These are phyloP conservation scores for Globisporangium cystogenes DNA, from an alignment of 352 stramenopile species.

Conservation along the genomic window DNA sequence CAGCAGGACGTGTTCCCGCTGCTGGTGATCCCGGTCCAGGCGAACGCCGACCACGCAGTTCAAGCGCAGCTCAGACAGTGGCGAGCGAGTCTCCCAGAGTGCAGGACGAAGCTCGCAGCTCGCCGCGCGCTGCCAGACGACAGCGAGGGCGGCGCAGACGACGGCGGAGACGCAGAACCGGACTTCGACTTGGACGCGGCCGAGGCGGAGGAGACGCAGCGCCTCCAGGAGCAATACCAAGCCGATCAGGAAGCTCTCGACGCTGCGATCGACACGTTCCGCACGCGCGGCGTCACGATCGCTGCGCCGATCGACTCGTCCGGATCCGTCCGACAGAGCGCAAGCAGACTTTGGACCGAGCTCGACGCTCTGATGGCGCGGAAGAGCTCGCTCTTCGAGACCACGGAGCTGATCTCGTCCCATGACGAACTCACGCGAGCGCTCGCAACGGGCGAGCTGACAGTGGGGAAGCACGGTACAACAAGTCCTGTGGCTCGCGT, in stretches of 20 bases:
- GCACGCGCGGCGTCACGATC: constrained; percentile 28
- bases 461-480: constrained; percentile 48
- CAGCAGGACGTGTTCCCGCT: constrained; percentile 38
- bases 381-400: constrained; percentile 42
- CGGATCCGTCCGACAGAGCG: constrained; percentile 25
- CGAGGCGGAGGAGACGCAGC: constrained; percentile 35
- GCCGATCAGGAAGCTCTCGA: constrained; percentile 33
- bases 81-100: constrained; percentile 15
- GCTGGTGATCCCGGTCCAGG: constrained; percentile 36
- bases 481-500: constrained; percentile 31
- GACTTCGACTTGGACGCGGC: constrained; percentile 24
- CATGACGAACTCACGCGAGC: constrained; percentile 7
- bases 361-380: constrained; percentile 28
- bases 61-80: constrained; percentile 27
- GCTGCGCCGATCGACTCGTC: constrained; percentile 17
- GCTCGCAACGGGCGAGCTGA: constrained; percentile 33
- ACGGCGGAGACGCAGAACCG: constrained; percentile 17
- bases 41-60: constrained; percentile 24
- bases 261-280: constrained; percentile 27
- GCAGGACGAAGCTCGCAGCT: constrained; percentile 5
- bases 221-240: constrained; percentile 36
- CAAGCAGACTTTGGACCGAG: constrained; percentile 20
- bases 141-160: constrained; percentile 6
- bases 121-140: constrained; percentile 3
- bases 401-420: constrained; percentile 23